Evolutionary conservation across 768 basidiomycete species (phyloP).

Genomic region (Auricularia auricula-judae): DNA sequence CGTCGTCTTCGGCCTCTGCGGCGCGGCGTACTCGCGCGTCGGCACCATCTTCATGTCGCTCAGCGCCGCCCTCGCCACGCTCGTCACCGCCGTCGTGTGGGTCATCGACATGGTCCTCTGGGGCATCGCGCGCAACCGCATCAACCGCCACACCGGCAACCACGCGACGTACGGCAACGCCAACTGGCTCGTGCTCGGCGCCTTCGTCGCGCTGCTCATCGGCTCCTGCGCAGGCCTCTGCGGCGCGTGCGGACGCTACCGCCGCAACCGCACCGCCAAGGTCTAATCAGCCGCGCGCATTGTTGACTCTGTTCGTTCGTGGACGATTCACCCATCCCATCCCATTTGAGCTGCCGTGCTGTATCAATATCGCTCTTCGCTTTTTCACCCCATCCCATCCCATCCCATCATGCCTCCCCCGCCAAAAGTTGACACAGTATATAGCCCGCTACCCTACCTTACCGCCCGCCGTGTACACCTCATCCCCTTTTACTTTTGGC

Average conservation of each 20-base stretch:
- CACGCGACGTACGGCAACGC: slow-evolving; percentile 62
- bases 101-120: slow-evolving; percentile 76
- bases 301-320: too few species aligned
- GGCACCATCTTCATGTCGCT: slow-evolving; percentile 76
- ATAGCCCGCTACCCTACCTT: too few species aligned
- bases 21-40: slow-evolving; percentile 47
- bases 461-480: too few species aligned
- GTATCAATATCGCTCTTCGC: too few species aligned
- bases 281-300: too few species aligned
- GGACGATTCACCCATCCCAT: too few species aligned
- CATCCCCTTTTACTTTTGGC: too few species aligned
- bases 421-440: too few species aligned
- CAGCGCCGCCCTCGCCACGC: slow-evolving; percentile 48
- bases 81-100: slow-evolving; percentile 58
- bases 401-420: too few species aligned
- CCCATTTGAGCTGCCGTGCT: too few species aligned
- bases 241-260: slow-evolving; percentile 57
- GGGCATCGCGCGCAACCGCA: slow-evolving; percentile 50
- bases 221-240: slow-evolving; percentile 56
- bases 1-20: slow-evolving; percentile 58
- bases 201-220: slow-evolving; percentile 52
- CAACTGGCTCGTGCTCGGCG: slow-evolving; percentile 72
- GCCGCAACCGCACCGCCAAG: neutral
- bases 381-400: too few species aligned
- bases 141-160: slow-evolving; percentile 32